Evolutionary conservation across 768 basidiomycete species (phyloP).

Genomic region (Pulveroboletus sp.): DNA sequence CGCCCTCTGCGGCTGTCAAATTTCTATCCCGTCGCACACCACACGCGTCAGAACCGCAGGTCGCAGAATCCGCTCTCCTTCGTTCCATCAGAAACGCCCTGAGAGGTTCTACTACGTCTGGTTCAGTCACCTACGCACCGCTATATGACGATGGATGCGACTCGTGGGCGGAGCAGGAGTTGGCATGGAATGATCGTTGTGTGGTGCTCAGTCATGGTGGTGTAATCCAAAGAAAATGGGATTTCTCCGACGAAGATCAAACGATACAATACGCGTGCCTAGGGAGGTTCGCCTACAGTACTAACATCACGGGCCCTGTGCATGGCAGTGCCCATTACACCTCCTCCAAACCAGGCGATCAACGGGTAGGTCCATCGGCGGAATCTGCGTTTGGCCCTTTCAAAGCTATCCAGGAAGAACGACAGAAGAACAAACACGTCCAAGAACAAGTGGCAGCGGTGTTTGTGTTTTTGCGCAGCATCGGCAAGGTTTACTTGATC

Average conservation of each 20-base stretch:
- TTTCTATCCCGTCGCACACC: slow-evolving; percentile 36
- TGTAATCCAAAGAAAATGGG: slow-evolving; percentile 70
- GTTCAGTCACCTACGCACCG: slow-evolving; percentile 40
- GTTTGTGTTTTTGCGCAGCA: slow-evolving; percentile 75
- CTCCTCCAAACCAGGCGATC: slow-evolving; percentile 16
- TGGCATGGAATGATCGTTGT: slow-evolving; percentile 65
- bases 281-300: slow-evolving; percentile 64
- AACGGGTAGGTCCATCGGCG: slow-evolving; percentile 12
- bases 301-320: slow-evolving; percentile 24
- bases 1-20: slow-evolving; percentile 42
- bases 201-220: slow-evolving; percentile 68
- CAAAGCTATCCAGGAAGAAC: slow-evolving; percentile 38
- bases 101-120: slow-evolving; percentile 46
- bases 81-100: slow-evolving; percentile 59
- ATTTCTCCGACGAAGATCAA: slow-evolving; percentile 67
- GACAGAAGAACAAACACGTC: slow-evolving; percentile 35
- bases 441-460: slow-evolving; percentile 51
- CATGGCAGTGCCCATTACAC: slow-evolving; percentile 31
- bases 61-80: slow-evolving; percentile 42
- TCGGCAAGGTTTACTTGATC: slow-evolving; percentile 66
- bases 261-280: slow-evolving; percentile 77
- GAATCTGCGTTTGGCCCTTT: slow-evolving; percentile 43
- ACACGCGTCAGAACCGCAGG: background rate
- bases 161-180: slow-evolving; percentile 54
- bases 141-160: slow-evolving; percentile 40